phyloP scores from a whole-genome alignment of 208 protist genomes.

The Naegleria gruberi region DNA sequence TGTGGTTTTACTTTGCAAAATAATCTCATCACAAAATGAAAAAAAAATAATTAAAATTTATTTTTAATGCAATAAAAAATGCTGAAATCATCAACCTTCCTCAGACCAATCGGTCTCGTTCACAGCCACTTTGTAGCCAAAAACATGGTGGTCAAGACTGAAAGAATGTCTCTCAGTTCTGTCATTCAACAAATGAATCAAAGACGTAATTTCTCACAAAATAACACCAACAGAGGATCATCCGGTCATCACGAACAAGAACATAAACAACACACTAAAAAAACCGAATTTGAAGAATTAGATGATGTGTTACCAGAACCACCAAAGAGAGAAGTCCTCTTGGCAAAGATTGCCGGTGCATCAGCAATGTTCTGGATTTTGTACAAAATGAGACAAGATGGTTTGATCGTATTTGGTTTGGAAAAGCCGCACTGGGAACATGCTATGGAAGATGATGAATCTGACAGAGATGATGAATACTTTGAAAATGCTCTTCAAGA shows the following conservation, averaged over 20 bases:
- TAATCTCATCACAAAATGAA: too few relatives aligned
- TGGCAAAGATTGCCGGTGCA: not conserved
- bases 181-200: not conserved
- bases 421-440: conserved; percentile 15
- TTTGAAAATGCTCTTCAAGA: not conserved
- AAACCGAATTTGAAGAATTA: not conserved
- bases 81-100: too few relatives aligned
- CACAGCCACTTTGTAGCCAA: not conserved
- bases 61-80: too few relatives aligned
- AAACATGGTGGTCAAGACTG: not conserved
- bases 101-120: not conserved
- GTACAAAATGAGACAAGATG: not conserved
- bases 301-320: not conserved
- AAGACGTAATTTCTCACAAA: not conserved
- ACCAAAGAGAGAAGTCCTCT: not conserved
- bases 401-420: not conserved
- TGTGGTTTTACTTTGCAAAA: too few relatives aligned
- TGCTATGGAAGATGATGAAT: not conserved
- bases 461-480: not conserved
- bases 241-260: not conserved
- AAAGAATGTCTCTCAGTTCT: not conserved
- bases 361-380: not conserved
- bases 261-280: not conserved
- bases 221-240: not conserved
- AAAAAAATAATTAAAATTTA: too few relatives aligned